phyloP scores from a whole-genome alignment of 768 basidiomycete genomes.

The Postia placenta region DNA sequence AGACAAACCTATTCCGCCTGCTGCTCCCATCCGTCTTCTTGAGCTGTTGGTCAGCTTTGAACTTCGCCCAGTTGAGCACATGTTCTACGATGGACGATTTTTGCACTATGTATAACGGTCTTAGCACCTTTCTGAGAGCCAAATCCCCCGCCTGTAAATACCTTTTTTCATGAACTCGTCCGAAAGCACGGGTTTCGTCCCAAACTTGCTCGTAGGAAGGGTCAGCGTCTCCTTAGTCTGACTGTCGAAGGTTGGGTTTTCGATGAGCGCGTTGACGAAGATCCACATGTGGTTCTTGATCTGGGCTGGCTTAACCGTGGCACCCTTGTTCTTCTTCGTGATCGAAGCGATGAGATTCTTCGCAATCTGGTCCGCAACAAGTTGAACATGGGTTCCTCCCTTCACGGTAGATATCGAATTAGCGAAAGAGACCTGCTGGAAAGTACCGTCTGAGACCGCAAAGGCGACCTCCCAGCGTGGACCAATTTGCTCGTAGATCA shows the following conservation, averaged over 20 bases:
- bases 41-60: slow-evolving; percentile 92
- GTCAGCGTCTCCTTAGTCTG: slow-evolving; percentile 98
- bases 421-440: slow-evolving; percentile 94
- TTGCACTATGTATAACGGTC: slow-evolving; percentile 43
- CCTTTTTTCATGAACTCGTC: slow-evolving; percentile 98
- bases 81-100: slow-evolving; percentile 90
- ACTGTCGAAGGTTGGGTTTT: slow-evolving; percentile 98
- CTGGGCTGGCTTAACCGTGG: slow-evolving; percentile 88
- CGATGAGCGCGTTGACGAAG: slow-evolving; percentile 92
- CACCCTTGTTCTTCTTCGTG: slow-evolving; percentile 95
- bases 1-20: slow-evolving; percentile 61
- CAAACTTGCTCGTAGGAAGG: slow-evolving; percentile 81
- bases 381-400: slow-evolving; percentile 88
- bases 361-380: slow-evolving; percentile 83
- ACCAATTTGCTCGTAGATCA: slow-evolving; percentile 78
- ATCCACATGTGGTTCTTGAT: slow-evolving; percentile 99
- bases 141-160: slow-evolving; percentile 26
- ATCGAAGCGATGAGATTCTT: slow-evolving; percentile 79
- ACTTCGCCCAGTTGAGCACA: slow-evolving; percentile 93
- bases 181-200: slow-evolving; percentile 73
- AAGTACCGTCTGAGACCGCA: slow-evolving; percentile 85
- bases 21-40: slow-evolving; percentile 95
- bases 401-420: slow-evolving; percentile 97
- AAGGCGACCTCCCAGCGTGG: slow-evolving; percentile 95
- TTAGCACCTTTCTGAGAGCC: slow-evolving; percentile 1